phyloP scores from a whole-genome alignment of 768 basidiomycete genomes.

The Agrocybe pediades region DNA sequence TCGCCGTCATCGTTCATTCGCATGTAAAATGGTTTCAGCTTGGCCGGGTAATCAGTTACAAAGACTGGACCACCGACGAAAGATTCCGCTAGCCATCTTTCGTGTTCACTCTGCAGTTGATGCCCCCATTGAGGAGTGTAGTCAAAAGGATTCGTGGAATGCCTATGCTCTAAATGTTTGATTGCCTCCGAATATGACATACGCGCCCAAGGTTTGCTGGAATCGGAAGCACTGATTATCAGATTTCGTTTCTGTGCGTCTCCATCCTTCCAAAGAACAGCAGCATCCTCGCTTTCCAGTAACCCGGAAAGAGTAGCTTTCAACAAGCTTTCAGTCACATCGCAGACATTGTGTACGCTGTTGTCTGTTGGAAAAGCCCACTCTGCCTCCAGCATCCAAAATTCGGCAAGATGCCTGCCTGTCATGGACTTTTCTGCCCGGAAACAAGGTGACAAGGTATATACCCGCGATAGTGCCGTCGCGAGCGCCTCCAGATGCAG shows the following conservation, averaged over 20 bases:
- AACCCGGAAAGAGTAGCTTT: conserved; percentile 23
- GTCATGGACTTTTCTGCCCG: conserved; percentile 91
- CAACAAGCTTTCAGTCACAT: conserved; percentile 38
- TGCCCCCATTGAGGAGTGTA: conserved; percentile 68
- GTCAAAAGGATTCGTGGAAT: conserved; percentile 42
- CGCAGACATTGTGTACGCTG: conserved; percentile 47
- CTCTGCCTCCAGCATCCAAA: conserved; percentile 99
- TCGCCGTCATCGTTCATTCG: conserved; percentile 49
- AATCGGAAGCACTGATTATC: conserved; percentile 37
- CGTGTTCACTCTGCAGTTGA: conserved; percentile 86
- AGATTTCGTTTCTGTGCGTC: conserved; percentile 33
- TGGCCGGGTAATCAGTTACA: conserved; percentile 84
- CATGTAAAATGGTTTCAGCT: conserved; percentile 97
- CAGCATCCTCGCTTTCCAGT: conserved; percentile 25
- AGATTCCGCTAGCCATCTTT: conserved; percentile 82
- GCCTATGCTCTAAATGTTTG: conserved; percentile 42
- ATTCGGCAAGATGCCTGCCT: conserved; percentile 91
- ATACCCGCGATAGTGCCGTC: conserved; percentile 77
- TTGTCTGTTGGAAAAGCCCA: conserved; percentile 49
- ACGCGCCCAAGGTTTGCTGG: conserved; percentile 56
- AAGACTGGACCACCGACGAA: conserved; percentile 79
- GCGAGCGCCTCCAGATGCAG: conserved; percentile 92
- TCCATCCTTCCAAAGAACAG: conserved; percentile 42
- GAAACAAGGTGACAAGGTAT: conserved; percentile 92
- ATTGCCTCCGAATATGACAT: conserved; percentile 84